Evolutionary conservation across 2,329 filamentous ascomycete genomes (phyloP).

Genomic region (Scytalidium lignicola): DNA sequence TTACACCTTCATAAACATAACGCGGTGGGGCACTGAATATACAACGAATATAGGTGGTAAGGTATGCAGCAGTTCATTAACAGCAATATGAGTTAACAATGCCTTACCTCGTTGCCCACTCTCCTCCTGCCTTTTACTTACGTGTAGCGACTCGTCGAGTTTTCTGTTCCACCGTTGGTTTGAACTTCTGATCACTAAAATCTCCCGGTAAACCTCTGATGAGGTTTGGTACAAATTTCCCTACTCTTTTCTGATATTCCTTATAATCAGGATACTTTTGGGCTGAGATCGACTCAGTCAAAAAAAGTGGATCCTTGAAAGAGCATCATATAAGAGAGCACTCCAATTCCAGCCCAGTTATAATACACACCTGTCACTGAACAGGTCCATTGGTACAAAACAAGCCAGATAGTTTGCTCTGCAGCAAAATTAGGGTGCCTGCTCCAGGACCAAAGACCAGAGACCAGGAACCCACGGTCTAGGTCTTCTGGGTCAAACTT

Average conservation of each 20-base stretch:
- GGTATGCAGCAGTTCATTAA: background rate
- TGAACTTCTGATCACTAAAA: slow-evolving; percentile 20
- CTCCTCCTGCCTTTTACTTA: background rate
- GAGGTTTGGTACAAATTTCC: slow-evolving; percentile 68
- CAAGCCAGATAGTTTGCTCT: slow-evolving; percentile 86
- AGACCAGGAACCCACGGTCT: slow-evolving; percentile 82
- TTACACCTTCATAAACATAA: background rate
- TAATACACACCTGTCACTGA: slow-evolving; percentile 64
- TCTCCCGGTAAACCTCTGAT: slow-evolving; percentile 18
- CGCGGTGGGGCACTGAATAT: background rate
- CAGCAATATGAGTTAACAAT: background rate
- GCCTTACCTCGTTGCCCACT: slow-evolving; percentile 1
- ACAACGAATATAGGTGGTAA: background rate
- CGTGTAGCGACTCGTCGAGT: background rate
- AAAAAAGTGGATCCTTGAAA: slow-evolving; percentile 86
- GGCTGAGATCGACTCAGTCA: slow-evolving; percentile 78
- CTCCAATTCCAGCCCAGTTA: slow-evolving; percentile 75
- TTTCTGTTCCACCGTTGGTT: slow-evolving; percentile 13
- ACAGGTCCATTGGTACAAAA: slow-evolving; percentile 84
- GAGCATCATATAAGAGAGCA: slow-evolving; percentile 64
- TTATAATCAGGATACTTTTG: slow-evolving; percentile 86
- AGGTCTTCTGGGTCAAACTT: slow-evolving; percentile 68
- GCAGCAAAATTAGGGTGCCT: slow-evolving; percentile 93
- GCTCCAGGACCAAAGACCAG: slow-evolving; percentile 80
- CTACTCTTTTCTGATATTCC: slow-evolving; percentile 76